Base-by-base conservation (phyloP, 164 flowering plant genomes). In the Warburgia ugandensis region DNA sequence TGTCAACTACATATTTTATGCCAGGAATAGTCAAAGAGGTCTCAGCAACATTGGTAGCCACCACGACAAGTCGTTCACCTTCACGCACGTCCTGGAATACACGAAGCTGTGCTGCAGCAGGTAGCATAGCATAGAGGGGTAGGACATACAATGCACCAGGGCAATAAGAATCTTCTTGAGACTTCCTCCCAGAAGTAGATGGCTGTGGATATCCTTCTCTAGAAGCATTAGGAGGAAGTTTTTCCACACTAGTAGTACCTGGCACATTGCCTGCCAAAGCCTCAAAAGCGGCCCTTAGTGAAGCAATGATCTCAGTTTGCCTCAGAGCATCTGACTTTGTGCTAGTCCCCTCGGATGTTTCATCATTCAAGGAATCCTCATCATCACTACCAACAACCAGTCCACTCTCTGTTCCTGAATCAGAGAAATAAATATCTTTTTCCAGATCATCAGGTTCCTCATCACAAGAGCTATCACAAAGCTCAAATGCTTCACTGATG, bases 1-100 rank as follows among this genome's bases (percentile, higher is more conserved):
- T 82, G 68, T 94, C 99, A 62, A 89, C 95, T 37, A 94, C 99
- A 74, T 94, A 94, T 60, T 76, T 94, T 55, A 94, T 75, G 11
- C 95, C 99, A 16, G 99, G 96, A 29, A 92, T 92, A 1, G 99
- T 92, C 60, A 92, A 67, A n/a, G 99, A 94, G 27, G 99, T 94
- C 72, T 94, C 99, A 16, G 97, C 99, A 45, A 94, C 99, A 71
- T 94, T 94, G 20, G 99, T 94, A 17, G 96, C 96, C 63, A 94
- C 87, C 40, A 94, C 90, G 54, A 94, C 84, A 57, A 94, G 90
- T 16, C 99, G 73, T 64, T 86, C 86, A 29, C 87, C 91, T 66
- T 86, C 87, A 61, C 65, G 69, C 31, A 79, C 73, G 37, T 77
- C 68, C 16, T 72, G 83, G 69, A 89, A 94, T n/a, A 94, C 96